These are phyloP conservation scores for Entophlyctis helioformis DNA, from an alignment of 192 early-diverging fungal species.

Conservation along the genomic window DNA sequence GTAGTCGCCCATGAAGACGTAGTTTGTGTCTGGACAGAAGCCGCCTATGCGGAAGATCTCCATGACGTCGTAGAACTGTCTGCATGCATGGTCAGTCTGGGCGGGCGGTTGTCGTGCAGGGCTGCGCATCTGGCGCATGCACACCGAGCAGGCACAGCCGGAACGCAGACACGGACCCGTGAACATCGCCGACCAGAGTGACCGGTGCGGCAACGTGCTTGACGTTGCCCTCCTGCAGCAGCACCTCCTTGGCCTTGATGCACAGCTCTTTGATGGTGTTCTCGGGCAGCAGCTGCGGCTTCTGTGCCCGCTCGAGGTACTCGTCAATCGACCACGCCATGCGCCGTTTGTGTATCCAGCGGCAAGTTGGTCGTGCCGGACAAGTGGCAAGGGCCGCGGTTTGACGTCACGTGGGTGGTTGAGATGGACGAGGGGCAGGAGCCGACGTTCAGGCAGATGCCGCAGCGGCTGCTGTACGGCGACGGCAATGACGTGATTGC, in stretches of 20 bases:
- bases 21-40: conserved; percentile 70
- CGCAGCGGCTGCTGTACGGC: too few relatives aligned
- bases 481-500: too few relatives aligned
- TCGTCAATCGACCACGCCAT: conserved; percentile 57
- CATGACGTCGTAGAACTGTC: conserved; percentile 78
- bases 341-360: too few relatives aligned
- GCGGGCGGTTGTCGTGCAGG: too few relatives aligned
- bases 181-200: conserved; percentile 86
- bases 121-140: too few relatives aligned
- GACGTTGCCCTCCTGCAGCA: conserved; percentile 79
- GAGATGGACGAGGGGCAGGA: too few relatives aligned
- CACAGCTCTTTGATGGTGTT: conserved; percentile 69
- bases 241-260: conserved; percentile 61
- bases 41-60: conserved; percentile 82
- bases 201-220: conserved; percentile 71
- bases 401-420: too few relatives aligned
- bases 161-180: conserved; percentile 42
- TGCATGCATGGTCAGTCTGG: conserved; percentile 1
- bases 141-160: neutral
- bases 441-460: too few relatives aligned
- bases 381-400: too few relatives aligned
- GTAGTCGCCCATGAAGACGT: conserved; percentile 81
- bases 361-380: too few relatives aligned
- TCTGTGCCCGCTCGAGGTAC: conserved; percentile 65
- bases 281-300: conserved; percentile 63